phyloP scores from a whole-genome alignment of 2,329 filamentous ascomycete species.

The Thielaviopsis ethacetica region DNA sequence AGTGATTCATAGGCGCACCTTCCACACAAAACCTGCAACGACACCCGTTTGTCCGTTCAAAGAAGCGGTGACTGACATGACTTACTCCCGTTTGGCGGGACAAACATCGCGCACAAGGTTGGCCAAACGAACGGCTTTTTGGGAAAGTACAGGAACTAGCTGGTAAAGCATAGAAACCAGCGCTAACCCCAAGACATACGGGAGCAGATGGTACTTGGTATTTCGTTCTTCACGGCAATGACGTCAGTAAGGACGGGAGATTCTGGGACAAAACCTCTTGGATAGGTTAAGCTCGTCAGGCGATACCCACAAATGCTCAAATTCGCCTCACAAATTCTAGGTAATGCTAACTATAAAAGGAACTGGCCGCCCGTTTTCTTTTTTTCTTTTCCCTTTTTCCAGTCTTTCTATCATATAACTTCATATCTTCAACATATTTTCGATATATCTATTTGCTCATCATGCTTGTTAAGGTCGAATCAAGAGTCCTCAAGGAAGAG shows the following conservation, averaged over 20 bases:
- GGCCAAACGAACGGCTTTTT: background rate
- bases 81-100: background rate
- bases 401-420: too few species aligned
- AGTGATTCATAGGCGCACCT: background rate
- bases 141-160: background rate
- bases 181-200: too few species aligned
- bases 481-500: too few species aligned
- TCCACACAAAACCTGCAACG: background rate
- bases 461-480: too few species aligned
- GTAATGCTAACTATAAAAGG: too few species aligned
- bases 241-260: background rate
- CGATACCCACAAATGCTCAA: too few species aligned
- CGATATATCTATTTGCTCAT: too few species aligned
- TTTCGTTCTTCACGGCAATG: background rate
- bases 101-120: background rate
- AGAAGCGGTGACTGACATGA: background rate
- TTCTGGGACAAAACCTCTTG: background rate
- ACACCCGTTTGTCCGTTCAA: background rate
- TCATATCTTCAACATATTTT: too few species aligned
- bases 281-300: background rate
- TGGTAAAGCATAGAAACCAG: background rate
- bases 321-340: too few species aligned
- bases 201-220: background rate
- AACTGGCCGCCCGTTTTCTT: too few species aligned
- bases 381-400: too few species aligned